Evolutionary conservation across 2,329 filamentous ascomycete genomes (phyloP).

Genomic region (Aspergillus felis): DNA sequence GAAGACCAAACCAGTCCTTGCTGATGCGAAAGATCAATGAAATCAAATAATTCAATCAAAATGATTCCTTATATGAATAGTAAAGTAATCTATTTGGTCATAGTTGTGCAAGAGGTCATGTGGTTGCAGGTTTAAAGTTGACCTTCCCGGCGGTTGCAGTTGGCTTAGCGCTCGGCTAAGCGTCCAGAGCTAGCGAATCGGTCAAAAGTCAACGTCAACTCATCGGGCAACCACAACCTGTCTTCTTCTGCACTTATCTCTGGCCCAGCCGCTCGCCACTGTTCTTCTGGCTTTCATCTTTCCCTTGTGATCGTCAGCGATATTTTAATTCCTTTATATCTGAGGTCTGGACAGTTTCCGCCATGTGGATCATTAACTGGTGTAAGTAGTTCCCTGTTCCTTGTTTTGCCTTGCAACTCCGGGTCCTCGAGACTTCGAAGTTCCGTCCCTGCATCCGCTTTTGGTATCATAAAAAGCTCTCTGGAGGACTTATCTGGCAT

Average conservation of each 20-base stretch:
- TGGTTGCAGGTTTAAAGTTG: not conserved
- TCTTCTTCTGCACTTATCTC: slow-evolving; percentile 26
- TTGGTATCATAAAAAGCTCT: not conserved
- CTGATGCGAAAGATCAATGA: not conserved
- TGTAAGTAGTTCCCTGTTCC: slow-evolving; percentile 55
- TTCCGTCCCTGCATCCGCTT: not conserved
- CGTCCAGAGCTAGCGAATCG: slow-evolving; percentile 10
- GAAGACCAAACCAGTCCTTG: not conserved
- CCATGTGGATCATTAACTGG: slow-evolving; percentile 95
- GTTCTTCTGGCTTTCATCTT: slow-evolving; percentile 10
- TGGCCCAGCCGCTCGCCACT: slow-evolving; percentile 11
- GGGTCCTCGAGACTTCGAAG: not conserved
- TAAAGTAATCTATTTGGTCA: not conserved
- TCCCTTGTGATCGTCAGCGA: slow-evolving; percentile 2
- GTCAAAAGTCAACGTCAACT: slow-evolving; percentile 23
- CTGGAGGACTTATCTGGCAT: not conserved
- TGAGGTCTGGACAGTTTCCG: slow-evolving; percentile 12
- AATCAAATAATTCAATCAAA: not conserved
- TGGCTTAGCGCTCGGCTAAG: slow-evolving; percentile 17
- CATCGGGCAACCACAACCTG: slow-evolving; percentile 19
- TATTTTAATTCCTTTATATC: slow-evolving; percentile 3
- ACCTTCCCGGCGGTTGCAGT: not conserved
- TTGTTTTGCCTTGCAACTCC: slow-evolving; percentile 5
- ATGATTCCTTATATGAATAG: not conserved
- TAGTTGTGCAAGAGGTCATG: not conserved